Evolutionary conservation across 108 stramenopile species (phyloP), one percentile per base, ranked within the genome.

Genomic region (Cyclotella cryptica): DNA sequence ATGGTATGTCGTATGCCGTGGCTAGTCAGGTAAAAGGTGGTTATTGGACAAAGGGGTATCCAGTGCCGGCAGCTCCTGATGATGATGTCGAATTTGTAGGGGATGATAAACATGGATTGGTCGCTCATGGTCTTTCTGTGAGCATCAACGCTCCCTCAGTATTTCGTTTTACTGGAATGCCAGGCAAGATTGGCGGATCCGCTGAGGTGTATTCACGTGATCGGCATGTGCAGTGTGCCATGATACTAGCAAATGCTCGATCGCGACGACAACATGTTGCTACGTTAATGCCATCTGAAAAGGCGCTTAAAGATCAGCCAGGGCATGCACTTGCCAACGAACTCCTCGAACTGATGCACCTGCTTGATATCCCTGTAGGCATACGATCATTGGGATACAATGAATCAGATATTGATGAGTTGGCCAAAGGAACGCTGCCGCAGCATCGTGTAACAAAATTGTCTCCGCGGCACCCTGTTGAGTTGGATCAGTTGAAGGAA

Each of bases 1-100:
- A 87, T 62, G 88, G 86, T 12, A 89, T 89, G 88, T 58, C 51
- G 0, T 86, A 86, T 61, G 84, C 88, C 0, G 75, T 89, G 35
- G 76, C 86, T n/a, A 69, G 66, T 69, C 86, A 87, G 72, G 76
- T 72, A 12, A 72, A 67, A n/a, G 28, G 46, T 40, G 72, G 70
- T 29, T 55, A 44, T 35, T 74, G 69, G 45, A 46, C 66, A 11
- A 76, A 69, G 10, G 86, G 75, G 9, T 86, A 86, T 57, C 74
- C 52, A 41, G 61, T 47, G 49, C 17, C 47, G 28, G 40, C 46
- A 13, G 11, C 44, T 66, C 13, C 21, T 51, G 46, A 72, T 30
- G 24, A 26, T 4, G 8, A 15, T 21, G 21, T n/a, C 46, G 11
- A 42, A n/a, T n/a, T n/a, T 26, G 64, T 67, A 42, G 63, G 10